phyloP scores from a whole-genome alignment of 169 alveolate genomes.

The Cyclospora cayetanensis region DNA sequence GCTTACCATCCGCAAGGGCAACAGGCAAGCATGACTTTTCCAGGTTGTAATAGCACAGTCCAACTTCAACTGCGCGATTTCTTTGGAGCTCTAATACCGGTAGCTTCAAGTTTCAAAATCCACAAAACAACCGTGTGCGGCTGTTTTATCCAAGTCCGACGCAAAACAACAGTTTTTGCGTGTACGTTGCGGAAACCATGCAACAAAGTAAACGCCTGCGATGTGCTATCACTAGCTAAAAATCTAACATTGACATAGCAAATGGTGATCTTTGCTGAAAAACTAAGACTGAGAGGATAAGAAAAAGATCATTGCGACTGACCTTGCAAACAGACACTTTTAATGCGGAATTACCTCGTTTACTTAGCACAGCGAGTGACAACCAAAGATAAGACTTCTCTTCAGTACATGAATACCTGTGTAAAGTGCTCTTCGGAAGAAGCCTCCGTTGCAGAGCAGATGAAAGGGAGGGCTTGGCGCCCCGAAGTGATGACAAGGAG shows the following conservation, averaged over 20 bases:
- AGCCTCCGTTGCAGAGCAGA: not conserved
- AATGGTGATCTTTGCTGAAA: too few species aligned
- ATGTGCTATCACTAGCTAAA: too few species aligned
- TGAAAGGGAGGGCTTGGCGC: slow-evolving; percentile 6
- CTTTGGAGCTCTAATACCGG: slow-evolving; percentile 13
- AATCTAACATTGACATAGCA: too few species aligned
- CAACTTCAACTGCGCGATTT: not conserved
- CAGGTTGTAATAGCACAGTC: not conserved
- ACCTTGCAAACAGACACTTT: too few species aligned
- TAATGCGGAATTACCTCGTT: too few species aligned
- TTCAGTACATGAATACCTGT: not conserved
- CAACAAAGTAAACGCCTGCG: too few species aligned
- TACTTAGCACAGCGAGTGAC: too few species aligned
- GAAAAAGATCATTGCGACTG: too few species aligned
- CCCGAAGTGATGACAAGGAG: not conserved
- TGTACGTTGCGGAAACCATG: not conserved
- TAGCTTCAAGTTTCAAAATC: not conserved
- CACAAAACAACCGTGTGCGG: not conserved
- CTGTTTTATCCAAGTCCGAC: not conserved
- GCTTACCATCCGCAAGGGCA: not conserved
- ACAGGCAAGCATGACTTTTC: not conserved
- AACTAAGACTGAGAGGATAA: too few species aligned
- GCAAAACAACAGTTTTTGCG: not conserved
- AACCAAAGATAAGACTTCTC: too few species aligned
- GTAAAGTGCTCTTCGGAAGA: not conserved